Evolutionary conservation across 2,329 filamentous ascomycete genomes (phyloP).

Genomic region (Cytospora mali): DNA sequence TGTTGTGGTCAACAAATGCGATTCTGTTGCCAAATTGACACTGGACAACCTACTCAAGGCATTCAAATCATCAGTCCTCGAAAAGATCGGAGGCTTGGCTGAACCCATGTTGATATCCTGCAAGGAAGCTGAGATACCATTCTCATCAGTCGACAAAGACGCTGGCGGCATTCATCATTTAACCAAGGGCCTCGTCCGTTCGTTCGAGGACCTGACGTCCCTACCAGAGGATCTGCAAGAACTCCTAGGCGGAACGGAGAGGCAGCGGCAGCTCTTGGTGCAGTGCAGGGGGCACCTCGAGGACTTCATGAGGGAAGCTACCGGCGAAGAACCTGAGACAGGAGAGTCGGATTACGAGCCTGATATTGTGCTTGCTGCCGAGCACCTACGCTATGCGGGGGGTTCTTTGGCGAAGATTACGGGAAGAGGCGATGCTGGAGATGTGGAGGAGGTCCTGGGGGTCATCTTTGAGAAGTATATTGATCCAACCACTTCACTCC

Average conservation of each 20-base stretch:
- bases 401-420: slow-evolving; percentile 84
- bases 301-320: slow-evolving; percentile 61
- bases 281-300: slow-evolving; percentile 73
- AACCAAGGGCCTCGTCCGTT: slow-evolving; percentile 64
- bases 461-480: slow-evolving; percentile 97
- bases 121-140: slow-evolving; percentile 52
- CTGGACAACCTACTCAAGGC: slow-evolving; percentile 43
- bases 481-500: background rate
- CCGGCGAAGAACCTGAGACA: slow-evolving; percentile 50
- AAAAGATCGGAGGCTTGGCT: slow-evolving; percentile 37
- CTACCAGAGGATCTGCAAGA: slow-evolving; percentile 76
- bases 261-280: slow-evolving; percentile 80
- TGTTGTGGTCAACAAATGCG: slow-evolving; percentile 66
- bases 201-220: slow-evolving; percentile 72
- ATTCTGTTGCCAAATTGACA: slow-evolving; percentile 44
- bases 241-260: slow-evolving; percentile 85
- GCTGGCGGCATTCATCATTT: slow-evolving; percentile 70
- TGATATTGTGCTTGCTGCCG: slow-evolving; percentile 88
- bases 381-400: slow-evolving; percentile 81
- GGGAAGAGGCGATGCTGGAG: slow-evolving; percentile 79
- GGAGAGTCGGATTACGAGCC: slow-evolving; percentile 50
- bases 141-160: slow-evolving; percentile 41
- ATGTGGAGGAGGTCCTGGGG: slow-evolving; percentile 93
- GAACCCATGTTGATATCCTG: slow-evolving; percentile 71
- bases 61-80: slow-evolving; percentile 46